phyloP scores from a whole-genome alignment of 768 basidiomycete genomes.

The Tephrocybe sp. region DNA sequence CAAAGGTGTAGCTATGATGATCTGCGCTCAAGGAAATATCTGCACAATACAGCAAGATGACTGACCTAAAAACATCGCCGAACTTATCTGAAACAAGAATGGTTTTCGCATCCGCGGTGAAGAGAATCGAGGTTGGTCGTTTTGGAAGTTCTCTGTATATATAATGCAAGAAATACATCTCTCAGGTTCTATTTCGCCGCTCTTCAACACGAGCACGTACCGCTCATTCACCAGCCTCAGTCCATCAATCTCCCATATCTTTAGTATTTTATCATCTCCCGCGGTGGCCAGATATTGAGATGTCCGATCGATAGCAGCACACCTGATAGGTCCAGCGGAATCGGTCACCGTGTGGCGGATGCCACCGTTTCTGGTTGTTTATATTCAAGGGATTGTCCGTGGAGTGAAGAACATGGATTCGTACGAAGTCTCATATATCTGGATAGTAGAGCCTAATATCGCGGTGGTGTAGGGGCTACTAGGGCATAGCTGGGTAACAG shows the following conservation, averaged over 20 bases:
- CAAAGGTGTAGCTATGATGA: slow-evolving; percentile 58
- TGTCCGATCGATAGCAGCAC: slow-evolving; percentile 48
- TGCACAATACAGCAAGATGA: not conserved
- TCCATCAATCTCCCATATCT: slow-evolving; percentile 65
- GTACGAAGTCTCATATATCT: slow-evolving; percentile 57
- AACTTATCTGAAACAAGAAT: slow-evolving; percentile 93
- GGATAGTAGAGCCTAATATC: slow-evolving; percentile 63
- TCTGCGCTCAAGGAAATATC: not conserved
- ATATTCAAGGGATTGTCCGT: slow-evolving; percentile 5
- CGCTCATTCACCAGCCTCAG: slow-evolving; percentile 61
- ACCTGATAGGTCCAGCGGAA: slow-evolving; percentile 59
- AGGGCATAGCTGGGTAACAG: slow-evolving; percentile 49
- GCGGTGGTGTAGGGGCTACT: slow-evolving; percentile 35
- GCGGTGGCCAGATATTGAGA: slow-evolving; percentile 56
- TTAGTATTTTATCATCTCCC: slow-evolving; percentile 81
- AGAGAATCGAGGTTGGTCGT: slow-evolving; percentile 68
- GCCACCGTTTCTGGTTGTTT: slow-evolving; percentile 47
- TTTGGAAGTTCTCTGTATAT: slow-evolving; percentile 81
- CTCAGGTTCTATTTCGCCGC: too few species aligned
- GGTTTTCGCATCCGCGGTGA: slow-evolving; percentile 59
- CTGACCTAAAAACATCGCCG: slow-evolving; percentile 86
- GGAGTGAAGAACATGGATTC: slow-evolving; percentile 20
- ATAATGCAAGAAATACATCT: too few species aligned
- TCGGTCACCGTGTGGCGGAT: slow-evolving; percentile 45
- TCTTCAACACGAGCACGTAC: slow-evolving; percentile 33